These are phyloP conservation scores for Pythium grandisporangium DNA, from an alignment of 352 stramenopile species.

Conservation along the genomic window DNA sequence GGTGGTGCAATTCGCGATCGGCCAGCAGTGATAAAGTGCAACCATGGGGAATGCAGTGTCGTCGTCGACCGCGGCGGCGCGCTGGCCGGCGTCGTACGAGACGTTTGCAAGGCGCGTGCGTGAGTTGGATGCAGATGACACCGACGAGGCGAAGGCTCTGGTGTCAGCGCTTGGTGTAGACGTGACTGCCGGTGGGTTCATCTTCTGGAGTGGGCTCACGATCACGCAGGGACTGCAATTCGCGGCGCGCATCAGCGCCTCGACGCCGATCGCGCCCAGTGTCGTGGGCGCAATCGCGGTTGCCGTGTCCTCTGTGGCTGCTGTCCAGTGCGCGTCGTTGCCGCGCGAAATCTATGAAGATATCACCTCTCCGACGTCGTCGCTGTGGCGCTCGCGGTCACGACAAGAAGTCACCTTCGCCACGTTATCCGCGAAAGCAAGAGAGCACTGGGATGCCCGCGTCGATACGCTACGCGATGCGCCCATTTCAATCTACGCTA, in stretches of 20 bases:
- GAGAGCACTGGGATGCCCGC: too few species aligned
- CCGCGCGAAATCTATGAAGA: conserved; percentile 10
- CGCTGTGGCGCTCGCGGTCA: neutral
- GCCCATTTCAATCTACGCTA: conserved; percentile 53
- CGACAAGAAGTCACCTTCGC: too few species aligned
- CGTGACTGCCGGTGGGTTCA: conserved; percentile 16
- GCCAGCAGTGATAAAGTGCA: neutral
- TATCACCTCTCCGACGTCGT: too few species aligned
- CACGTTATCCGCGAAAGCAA: too few species aligned
- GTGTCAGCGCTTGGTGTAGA: conserved; percentile 9
- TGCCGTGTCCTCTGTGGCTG: conserved; percentile 14
- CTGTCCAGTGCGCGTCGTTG: conserved; percentile 18
- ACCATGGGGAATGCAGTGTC: neutral
- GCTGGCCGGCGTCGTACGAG: neutral
- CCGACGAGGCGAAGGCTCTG: conserved; percentile 5
- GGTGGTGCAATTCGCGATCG: neutral
- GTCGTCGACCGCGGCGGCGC: too few species aligned
- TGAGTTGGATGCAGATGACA: neutral
- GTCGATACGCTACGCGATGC: conserved; percentile 8
- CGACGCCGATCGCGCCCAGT: conserved; percentile 13
- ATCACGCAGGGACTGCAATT: conserved; percentile 15
- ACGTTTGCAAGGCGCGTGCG: neutral
- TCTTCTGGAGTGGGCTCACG: conserved; percentile 24
- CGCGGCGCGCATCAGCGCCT: conserved; percentile 9
- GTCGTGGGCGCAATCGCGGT: conserved; percentile 18